These are phyloP conservation scores for Aspergillus luchuensis DNA, from an alignment of 2,329 filamentous ascomycete genomes.

Conservation along the genomic window DNA sequence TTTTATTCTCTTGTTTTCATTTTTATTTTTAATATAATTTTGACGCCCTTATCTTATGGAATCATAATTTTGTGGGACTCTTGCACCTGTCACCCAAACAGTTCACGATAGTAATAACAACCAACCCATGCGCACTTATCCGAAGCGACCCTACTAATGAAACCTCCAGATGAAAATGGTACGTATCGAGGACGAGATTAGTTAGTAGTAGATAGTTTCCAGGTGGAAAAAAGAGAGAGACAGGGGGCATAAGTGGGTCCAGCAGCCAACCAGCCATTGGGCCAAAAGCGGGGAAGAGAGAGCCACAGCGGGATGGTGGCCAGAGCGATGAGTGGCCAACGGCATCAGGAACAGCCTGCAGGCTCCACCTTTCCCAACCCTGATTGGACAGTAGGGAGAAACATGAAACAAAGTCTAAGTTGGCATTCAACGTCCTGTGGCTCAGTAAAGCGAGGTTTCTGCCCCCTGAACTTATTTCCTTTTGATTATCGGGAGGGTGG, in stretches of 20 bases:
- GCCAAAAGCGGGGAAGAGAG: slow-evolving; percentile 6
- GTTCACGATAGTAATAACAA: too few relatives aligned
- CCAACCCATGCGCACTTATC: too few relatives aligned
- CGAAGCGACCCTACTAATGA: too few relatives aligned
- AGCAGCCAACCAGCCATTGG: slow-evolving; percentile 12
- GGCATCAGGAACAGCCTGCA: slow-evolving; percentile 22
- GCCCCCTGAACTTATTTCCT: slow-evolving; percentile 10
- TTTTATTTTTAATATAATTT: too few relatives aligned
- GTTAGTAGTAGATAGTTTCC: too few relatives aligned
- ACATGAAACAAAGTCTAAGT: slow-evolving; percentile 24
- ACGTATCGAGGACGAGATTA: too few relatives aligned
- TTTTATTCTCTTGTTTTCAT: too few relatives aligned
- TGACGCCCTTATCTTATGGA: too few relatives aligned
- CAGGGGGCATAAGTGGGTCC: slow-evolving; percentile 20
- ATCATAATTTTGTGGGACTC: too few relatives aligned
- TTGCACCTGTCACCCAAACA: too few relatives aligned
- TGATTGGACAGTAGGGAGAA: slow-evolving; percentile 10
- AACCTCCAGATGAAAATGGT: too few relatives aligned
- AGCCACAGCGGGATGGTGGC: slow-evolving; percentile 19
- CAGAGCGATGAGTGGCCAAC: slow-evolving; percentile 12
- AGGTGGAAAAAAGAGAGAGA: slow-evolving; percentile 8
- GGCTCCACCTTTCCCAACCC: background rate
- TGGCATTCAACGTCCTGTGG: slow-evolving; percentile 21
- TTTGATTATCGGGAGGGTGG: background rate
- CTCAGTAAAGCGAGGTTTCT: slow-evolving; percentile 13